phyloP scores from a whole-genome alignment of 2,329 filamentous ascomycete species.

The Xylariaceae sp. region DNA sequence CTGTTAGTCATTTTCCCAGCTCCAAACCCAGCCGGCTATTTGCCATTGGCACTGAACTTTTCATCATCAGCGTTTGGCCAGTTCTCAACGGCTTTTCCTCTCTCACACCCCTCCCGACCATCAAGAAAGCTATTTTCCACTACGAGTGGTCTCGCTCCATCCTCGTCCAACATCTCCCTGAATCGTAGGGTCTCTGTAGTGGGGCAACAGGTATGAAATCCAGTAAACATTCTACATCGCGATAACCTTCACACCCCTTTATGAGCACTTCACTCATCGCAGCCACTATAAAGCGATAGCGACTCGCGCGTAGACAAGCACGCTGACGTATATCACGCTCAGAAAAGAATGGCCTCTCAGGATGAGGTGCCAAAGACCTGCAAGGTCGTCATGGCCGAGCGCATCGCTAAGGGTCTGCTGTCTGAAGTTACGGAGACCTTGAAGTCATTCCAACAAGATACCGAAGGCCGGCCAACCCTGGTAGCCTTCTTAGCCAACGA shows the following conservation, averaged over 20 bases:
- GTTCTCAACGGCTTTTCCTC: slow-evolving; percentile 1
- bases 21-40: slow-evolving; percentile 12
- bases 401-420: slow-evolving; percentile 78
- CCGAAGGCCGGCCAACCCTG: slow-evolving; percentile 62
- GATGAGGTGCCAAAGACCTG: slow-evolving; percentile 61
- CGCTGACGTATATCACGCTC: slow-evolving; percentile 6
- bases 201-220: slow-evolving; percentile 18
- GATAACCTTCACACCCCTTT: too few relatives aligned
- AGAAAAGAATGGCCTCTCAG: slow-evolving; percentile 36
- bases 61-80: not conserved
- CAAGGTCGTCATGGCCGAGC: slow-evolving; percentile 88
- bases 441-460: slow-evolving; percentile 60
- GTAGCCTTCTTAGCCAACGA: slow-evolving; percentile 90
- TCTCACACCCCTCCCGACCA: slow-evolving; percentile 1
- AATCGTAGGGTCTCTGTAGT: slow-evolving; percentile 20
- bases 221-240: too few relatives aligned
- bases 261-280: not conserved
- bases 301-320: not conserved
- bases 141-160: slow-evolving; percentile 1
- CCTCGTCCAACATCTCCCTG: slow-evolving; percentile 5
- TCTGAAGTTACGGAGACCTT: slow-evolving; percentile 74
- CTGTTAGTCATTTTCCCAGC: slow-evolving; percentile 19
- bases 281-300: not conserved
- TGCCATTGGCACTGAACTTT: not conserved
- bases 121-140: slow-evolving; percentile 1